phyloP scores from a whole-genome alignment of 176 grass and related monocot species.

The Cenchrus americanus region DNA sequence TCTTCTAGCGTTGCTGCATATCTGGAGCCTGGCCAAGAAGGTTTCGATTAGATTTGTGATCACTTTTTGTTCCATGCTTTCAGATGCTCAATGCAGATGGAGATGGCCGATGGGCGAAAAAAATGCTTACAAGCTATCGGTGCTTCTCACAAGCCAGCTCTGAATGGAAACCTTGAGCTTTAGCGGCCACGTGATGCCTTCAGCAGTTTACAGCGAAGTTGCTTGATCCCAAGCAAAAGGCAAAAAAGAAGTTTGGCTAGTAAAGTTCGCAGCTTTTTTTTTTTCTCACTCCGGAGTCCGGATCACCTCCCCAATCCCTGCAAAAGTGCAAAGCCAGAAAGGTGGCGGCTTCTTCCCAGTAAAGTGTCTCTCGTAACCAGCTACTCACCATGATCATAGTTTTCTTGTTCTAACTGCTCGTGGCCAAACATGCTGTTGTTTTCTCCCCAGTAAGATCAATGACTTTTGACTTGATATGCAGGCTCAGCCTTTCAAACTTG shows the following conservation, averaged over 20 bases:
- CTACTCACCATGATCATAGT: neutral
- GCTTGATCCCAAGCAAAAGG: slow-evolving; percentile 9
- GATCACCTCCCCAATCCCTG: neutral
- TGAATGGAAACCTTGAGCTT: neutral
- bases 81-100: neutral
- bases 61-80: neutral
- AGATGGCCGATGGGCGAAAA: neutral
- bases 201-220: neutral
- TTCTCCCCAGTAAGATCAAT: no score
- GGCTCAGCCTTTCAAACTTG: neutral
- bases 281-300: neutral
- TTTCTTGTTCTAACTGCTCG: neutral
- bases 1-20: neutral
- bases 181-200: slow-evolving; percentile 4
- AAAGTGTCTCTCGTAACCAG: neutral
- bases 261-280: slow-evolving; percentile 14
- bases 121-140: neutral
- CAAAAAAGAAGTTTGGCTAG: neutral
- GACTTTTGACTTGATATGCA: neutral
- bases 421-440: neutral
- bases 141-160: neutral
- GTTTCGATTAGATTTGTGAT: neutral
- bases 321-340: neutral
- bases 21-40: neutral
- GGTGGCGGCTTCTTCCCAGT: neutral